These are phyloP conservation scores for Cokeromyces recurvatus DNA, from an alignment of 371 early-diverging fungal species.

Conservation along the genomic window DNA sequence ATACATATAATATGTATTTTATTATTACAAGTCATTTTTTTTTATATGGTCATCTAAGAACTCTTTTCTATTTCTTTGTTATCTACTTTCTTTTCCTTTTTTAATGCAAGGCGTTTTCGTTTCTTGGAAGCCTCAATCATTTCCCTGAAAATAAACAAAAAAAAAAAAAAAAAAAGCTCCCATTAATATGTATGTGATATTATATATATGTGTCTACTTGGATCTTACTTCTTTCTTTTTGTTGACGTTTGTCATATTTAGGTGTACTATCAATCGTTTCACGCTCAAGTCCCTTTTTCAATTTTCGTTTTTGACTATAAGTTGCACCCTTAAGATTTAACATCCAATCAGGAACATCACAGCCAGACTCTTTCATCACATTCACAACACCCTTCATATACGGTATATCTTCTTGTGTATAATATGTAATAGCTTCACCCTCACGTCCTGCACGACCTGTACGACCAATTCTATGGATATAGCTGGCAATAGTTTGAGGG, in stretches of 20 bases:
- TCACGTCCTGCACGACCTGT: conserved; percentile 87
- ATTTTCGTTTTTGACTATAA: conserved; percentile 18
- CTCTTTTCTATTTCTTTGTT: conserved; percentile 20
- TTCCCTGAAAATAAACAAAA: conserved; percentile 15
- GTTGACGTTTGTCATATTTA: conserved; percentile 24
- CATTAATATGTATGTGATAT: too few species aligned
- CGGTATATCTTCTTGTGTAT: conserved; percentile 89
- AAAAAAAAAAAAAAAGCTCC: not conserved
- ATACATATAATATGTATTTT: too few species aligned
- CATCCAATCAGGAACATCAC: conserved; percentile 98
- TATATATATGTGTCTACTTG: too few species aligned
- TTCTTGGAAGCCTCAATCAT: conserved; percentile 41
- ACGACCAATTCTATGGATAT: conserved; percentile 93
- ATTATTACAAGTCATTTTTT: too few species aligned
- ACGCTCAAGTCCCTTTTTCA: conserved; percentile 27
- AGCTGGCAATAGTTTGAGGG: conserved; percentile 88
- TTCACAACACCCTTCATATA: conserved; percentile 90
- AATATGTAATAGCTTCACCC: conserved; percentile 84
- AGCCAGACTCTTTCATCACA: conserved; percentile 94
- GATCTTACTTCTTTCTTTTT: conserved; percentile 27
- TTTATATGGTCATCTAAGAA: too few species aligned
- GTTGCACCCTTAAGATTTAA: conserved; percentile 74
- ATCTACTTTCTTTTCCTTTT: conserved; percentile 15
- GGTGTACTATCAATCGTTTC: conserved; percentile 25
- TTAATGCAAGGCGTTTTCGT: conserved; percentile 19